Evolutionary conservation across 305 asterid genomes (phyloP).

Genomic region (Nicotiana rustica): DNA sequence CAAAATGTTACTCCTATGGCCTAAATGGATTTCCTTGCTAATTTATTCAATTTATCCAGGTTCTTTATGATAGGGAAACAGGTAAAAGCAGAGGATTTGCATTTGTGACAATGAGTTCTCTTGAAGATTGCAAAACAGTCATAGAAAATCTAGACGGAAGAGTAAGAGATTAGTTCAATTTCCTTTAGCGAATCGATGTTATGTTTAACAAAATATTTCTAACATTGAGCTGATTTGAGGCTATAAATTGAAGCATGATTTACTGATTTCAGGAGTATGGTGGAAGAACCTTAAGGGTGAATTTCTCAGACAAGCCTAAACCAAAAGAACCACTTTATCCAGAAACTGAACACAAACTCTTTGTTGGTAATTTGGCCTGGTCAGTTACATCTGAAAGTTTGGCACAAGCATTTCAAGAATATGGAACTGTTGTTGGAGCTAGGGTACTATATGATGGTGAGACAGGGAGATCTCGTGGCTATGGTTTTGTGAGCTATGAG

Average conservation of each 20-base stretch:
- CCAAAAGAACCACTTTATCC: slow-evolving; percentile 84
- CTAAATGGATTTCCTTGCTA: too few relatives aligned
- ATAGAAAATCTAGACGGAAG: slow-evolving; percentile 84
- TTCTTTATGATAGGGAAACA: slow-evolving; percentile 77
- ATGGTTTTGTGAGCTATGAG: slow-evolving; percentile 77
- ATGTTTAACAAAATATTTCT: background rate
- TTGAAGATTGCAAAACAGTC: slow-evolving; percentile 76
- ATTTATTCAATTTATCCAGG: slow-evolving; percentile 48
- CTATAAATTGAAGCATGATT: background rate
- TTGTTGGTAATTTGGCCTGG: slow-evolving; percentile 89
- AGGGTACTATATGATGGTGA: slow-evolving; percentile 82
- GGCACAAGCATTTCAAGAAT: slow-evolving; percentile 59
- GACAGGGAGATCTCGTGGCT: slow-evolving; percentile 87
- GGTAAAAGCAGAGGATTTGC: slow-evolving; percentile 96
- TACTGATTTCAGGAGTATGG: slow-evolving; percentile 69
- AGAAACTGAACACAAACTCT: slow-evolving; percentile 86
- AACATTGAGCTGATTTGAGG: background rate
- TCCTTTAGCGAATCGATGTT: background rate
- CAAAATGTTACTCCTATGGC: too few relatives aligned
- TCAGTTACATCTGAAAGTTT: slow-evolving; percentile 71
- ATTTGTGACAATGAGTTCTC: slow-evolving; percentile 88
- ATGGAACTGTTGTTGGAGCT: slow-evolving; percentile 68
- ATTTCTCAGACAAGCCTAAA: slow-evolving; percentile 83
- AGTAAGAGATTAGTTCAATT: slow-evolving; percentile 48
- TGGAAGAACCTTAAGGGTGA: slow-evolving; percentile 84